Conservation (phyloP, 805 yeast genomes). For the Kuraishia hungarica region DNA sequence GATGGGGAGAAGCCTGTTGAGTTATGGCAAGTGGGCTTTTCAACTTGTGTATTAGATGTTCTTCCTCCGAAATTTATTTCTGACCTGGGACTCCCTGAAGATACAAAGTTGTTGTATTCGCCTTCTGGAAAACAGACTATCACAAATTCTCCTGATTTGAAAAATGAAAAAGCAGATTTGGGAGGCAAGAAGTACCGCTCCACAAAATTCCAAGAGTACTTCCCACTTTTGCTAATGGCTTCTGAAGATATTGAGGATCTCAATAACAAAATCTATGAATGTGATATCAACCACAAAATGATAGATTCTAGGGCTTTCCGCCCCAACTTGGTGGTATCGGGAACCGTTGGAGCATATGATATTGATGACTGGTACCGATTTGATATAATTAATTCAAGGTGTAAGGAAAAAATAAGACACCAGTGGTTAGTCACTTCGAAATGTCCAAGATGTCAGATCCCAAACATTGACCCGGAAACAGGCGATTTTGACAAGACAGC, state of each 20-base stretch:
- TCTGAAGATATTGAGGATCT: conserved; percentile 12
- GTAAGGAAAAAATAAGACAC: neutral
- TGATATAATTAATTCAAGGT: conserved; percentile 7
- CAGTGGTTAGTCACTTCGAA: conserved; percentile 15
- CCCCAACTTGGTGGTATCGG: conserved; percentile 17
- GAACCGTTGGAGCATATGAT: conserved; percentile 12
- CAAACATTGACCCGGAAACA: conserved; percentile 14
- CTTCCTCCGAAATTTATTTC: conserved; percentile 12
- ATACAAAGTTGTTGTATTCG: conserved; percentile 15
- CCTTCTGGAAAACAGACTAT: conserved; percentile 17
- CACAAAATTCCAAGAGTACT: conserved; percentile 23
- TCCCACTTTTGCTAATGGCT: conserved; percentile 17
- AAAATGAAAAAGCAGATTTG: neutral
- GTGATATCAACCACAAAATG: conserved; percentile 8
- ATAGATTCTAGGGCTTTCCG: conserved; percentile 20
- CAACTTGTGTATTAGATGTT: conserved; percentile 13
- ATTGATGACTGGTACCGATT: conserved; percentile 18
- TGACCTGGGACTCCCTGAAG: conserved; percentile 11
- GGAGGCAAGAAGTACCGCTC: conserved; percentile 3
- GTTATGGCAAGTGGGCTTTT: conserved; percentile 14
- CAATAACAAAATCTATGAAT: conserved; percentile 1
- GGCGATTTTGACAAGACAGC: conserved; percentile 15
- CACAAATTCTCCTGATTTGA: conserved; percentile 4
- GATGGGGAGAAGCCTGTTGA: conserved; percentile 5
- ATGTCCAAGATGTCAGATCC: conserved; percentile 20